phyloP scores from a whole-genome alignment of 2,329 filamentous ascomycete species.

The Colletotrichum sp. region DNA sequence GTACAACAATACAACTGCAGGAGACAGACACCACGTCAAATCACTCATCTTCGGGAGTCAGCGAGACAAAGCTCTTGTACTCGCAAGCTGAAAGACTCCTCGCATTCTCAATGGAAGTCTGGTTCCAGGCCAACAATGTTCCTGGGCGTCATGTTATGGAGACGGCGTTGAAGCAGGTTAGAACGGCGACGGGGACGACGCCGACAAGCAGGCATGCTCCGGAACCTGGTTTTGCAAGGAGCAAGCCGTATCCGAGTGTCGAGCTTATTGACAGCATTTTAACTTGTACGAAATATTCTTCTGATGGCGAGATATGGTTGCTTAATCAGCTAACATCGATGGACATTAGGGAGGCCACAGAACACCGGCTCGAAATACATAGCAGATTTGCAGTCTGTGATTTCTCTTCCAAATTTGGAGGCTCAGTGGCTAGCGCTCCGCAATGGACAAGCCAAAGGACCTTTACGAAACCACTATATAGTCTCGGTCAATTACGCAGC shows the following conservation, averaged over 20 bases:
- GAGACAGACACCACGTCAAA: not conserved
- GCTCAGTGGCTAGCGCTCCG: not conserved
- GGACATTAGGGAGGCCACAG: not conserved
- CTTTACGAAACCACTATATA: not conserved
- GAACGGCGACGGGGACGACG: not conserved
- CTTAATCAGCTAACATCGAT: not conserved
- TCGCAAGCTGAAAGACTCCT: not conserved
- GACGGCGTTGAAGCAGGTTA: not conserved
- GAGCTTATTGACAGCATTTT: not conserved
- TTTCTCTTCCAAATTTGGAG: not conserved
- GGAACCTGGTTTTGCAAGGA: not conserved
- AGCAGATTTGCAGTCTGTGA: not conserved
- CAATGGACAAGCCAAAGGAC: not conserved
- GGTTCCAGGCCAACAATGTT: fast-evolving
- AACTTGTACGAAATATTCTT: not conserved
- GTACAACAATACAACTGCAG: not conserved
- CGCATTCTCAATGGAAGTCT: not conserved
- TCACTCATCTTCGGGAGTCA: not conserved
- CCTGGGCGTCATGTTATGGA: not conserved
- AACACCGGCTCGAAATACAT: not conserved
- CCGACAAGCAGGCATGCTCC: not conserved
- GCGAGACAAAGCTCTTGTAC: not conserved
- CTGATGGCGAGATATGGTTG: not conserved
- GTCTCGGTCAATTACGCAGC: not conserved
- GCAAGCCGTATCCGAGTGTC: not conserved